Conservation (phyloP, 371 early-diverging fungal genomes). For the Mortierella sp. region DNA sequence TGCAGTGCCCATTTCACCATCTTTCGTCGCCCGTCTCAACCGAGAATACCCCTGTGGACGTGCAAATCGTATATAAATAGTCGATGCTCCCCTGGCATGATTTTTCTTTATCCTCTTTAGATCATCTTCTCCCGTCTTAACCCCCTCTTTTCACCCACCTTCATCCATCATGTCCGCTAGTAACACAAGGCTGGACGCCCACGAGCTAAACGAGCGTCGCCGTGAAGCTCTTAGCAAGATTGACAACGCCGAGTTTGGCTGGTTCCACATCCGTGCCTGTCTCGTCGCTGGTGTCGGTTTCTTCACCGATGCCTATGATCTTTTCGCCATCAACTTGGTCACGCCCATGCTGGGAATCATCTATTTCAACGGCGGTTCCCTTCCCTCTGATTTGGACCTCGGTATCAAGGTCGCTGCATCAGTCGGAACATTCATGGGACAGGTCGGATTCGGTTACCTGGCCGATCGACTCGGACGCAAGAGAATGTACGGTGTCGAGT, state of each 20-base stretch:
- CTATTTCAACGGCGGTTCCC: conserved; percentile 63
- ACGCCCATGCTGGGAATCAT: conserved; percentile 84
- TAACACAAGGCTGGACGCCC: conserved; percentile 29
- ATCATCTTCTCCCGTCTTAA: conserved; percentile 8
- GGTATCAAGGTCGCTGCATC: conserved; percentile 85
- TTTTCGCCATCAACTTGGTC: conserved; percentile 86
- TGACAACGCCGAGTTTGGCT: conserved; percentile 68
- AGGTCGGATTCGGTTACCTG: conserved; percentile 86
- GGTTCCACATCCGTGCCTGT: conserved; percentile 87
- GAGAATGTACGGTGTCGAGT: conserved; percentile 87
- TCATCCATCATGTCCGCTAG: conserved; percentile 25
- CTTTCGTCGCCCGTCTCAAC: background rate
- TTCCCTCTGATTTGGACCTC: conserved; percentile 74
- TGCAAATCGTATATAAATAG: conserved; percentile 24
- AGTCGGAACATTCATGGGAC: conserved; percentile 87
- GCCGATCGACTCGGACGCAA: conserved; percentile 90
- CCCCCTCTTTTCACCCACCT: background rate
- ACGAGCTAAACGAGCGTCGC: conserved; percentile 51
- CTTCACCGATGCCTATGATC: conserved; percentile 91
- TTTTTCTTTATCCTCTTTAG: conserved; percentile 20
- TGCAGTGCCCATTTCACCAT: too few species aligned
- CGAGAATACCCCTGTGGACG: background rate
- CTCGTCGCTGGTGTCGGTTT: conserved; percentile 89
- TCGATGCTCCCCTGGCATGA: background rate
- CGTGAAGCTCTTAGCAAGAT: conserved; percentile 59